Evolutionary conservation across 2,329 filamentous ascomycete genomes (phyloP), one percentile per base, ranked within the genome.

Genomic region (Colletotrichum simmondsii): DNA sequence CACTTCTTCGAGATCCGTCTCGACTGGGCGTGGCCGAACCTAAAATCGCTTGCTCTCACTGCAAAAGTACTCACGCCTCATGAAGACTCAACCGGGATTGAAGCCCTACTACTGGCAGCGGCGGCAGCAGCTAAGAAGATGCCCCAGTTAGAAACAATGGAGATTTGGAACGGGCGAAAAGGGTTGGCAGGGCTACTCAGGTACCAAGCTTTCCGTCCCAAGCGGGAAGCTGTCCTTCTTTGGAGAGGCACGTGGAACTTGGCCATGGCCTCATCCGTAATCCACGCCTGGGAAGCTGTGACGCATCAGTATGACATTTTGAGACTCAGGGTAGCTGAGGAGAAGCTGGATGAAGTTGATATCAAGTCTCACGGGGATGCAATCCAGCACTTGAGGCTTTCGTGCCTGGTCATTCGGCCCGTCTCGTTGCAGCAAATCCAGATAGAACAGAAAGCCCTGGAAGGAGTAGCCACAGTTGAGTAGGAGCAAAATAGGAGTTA

Each of bases 91-190:
- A 42, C 22, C 42, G 32, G 75, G 63, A 78, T 79, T 56, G 72
- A 54, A 37, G 60, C 64, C 24, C 77, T 80, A 76, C 75, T 80
- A 67, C 74, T 65, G 71, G 74, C 72, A 71, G 79, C 78, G 56
- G 77, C 76, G 24, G 74, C 57, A 57, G 74, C 73, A 62, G 79
- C 79, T 32, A 76, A 77, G 28, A 77, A 75, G 72, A 82, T 82
- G 79, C 79, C 79, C 69, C 68, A 60, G n/a, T 74, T 82, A 52
- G 68, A 79, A 75, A 81, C 75, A 65, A 79, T 81, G 79, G 79
- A 81, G 74, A 80, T 81, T 62, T 81, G 79, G 79, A 81, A 81
- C 76, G 81, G 78, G 75, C 58, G 71, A 76, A 76, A 79, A 75
- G 78, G 79, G 4, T 65, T 79, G 58, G 79, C 80, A 54, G 73